Base-by-base conservation (phyloP, 192 early-diverging fungal genomes). In the Coemansia sp. region DNA sequence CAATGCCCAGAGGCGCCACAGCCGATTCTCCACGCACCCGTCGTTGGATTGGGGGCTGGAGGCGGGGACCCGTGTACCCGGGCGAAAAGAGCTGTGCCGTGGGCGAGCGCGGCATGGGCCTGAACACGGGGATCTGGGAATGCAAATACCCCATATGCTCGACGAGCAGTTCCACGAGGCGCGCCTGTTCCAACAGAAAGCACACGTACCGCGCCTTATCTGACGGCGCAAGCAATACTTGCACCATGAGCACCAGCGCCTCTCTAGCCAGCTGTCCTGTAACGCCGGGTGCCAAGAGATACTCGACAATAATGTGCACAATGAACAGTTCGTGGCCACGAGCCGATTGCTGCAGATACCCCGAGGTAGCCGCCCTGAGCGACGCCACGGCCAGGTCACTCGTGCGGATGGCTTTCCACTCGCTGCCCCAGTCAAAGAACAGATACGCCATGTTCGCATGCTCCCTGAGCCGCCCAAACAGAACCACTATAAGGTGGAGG, bases 91-190 rank as follows among this genome's bases (percentile, higher is more conserved):
- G 61, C 16, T 33, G 61, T 0, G 68, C 66, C 0, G 18, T 33
- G 11, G 70, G 62, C 41, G 77, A 57, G 13, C 77, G 77, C 35
- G 68, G 62, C 56, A 71, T 70, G 16, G 77, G 77, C 2, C 74
- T 67, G 36, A 60, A 66, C 23, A 82, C 63, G 3, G 79, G 79
- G 41, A 81, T 53, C 21, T 76, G 73, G 56, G 79, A 39, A 34
- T 81, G 67, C 56, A 81, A 56, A 35, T 81, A 81, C 0, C 66
- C 53, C 48, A 81, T 65, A 34, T 81, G 79, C 45, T 81, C 79
- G 14, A 76, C 74, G 28, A 81, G 64, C 13, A 81, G 48, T 35
- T 72, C 73, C 26, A 52, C 63, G 9, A 81, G 20, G 7, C 73
- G 70, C 33, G 74, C 73, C 38, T 76, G 69, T 34, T 81, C 73